phyloP scores from a whole-genome alignment of 768 basidiomycete genomes.

The Boletellus sp. region DNA sequence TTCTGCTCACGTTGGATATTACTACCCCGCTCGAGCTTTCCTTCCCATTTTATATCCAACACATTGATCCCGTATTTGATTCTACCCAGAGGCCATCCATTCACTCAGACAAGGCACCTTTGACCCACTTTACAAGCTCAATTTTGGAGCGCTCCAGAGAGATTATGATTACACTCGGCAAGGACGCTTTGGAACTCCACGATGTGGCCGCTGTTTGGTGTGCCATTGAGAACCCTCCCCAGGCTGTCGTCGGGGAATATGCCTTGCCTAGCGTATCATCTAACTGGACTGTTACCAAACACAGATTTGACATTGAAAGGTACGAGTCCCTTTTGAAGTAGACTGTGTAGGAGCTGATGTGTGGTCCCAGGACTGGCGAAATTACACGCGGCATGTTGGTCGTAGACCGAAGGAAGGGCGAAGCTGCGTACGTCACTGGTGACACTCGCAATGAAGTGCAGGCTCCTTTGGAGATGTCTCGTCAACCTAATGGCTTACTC shows the following conservation, averaged over 20 bases:
- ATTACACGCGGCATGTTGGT: conserved; percentile 86
- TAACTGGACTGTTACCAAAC: conserved; percentile 55
- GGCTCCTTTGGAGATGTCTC: conserved; percentile 41
- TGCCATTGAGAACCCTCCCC: conserved; percentile 67
- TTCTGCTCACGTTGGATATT: conserved; percentile 76
- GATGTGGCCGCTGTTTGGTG: conserved; percentile 90
- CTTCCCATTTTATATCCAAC: conserved; percentile 56
- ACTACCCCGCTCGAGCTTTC: conserved; percentile 78
- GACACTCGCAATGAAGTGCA: conserved; percentile 64
- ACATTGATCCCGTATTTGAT: conserved; percentile 61
- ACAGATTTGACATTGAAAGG: conserved; percentile 71
- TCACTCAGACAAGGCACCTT: conserved; percentile 46
- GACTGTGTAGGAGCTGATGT: not conserved
- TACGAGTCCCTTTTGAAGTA: conserved; percentile 21
- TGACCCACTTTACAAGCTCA: conserved; percentile 75
- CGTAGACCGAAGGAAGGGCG: conserved; percentile 68
- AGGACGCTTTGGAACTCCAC: conserved; percentile 86
- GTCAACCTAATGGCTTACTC: conserved; percentile 33
- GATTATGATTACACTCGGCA: conserved; percentile 75
- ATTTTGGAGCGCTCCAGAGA: conserved; percentile 72
- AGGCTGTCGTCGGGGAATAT: conserved; percentile 24
- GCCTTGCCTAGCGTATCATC: conserved; percentile 28
- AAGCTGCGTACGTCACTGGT: conserved; percentile 61
- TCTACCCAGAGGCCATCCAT: conserved; percentile 48
- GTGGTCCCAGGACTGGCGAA: conserved; percentile 57